Percentiles rank a stretch among this genome's conserved stretches.
Evolutionary conservation across 176 grass and related monocot species (phyloP).

Genomic region (Lolium rigidum): DNA sequence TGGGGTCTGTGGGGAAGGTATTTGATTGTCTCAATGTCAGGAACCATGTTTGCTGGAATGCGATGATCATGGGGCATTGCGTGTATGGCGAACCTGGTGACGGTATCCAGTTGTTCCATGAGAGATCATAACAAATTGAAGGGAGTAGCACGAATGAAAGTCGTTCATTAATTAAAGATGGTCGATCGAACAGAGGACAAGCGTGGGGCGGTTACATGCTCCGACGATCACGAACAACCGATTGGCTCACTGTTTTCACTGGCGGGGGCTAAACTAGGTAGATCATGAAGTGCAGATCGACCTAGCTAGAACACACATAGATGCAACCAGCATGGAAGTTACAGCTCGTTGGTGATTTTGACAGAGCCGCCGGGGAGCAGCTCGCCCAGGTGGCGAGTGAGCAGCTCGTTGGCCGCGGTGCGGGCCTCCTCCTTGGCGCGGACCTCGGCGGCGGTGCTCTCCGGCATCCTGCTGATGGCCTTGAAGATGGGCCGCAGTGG

Average conservation of each 20-base stretch:
- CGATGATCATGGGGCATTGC: conserved; percentile 69
- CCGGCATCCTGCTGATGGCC: background rate
- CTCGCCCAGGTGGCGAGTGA: background rate
- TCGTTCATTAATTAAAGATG: no score
- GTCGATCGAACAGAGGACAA: no score
- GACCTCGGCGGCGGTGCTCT: background rate
- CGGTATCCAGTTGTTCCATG: conserved; percentile 56
- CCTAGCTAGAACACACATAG: no score
- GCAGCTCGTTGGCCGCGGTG: background rate
- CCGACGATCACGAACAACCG: no score
- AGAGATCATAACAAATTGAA: background rate
- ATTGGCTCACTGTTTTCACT: no score
- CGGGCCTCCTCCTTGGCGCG: background rate
- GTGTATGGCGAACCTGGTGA: conserved; percentile 58
- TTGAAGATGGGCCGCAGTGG: background rate
- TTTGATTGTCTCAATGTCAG: conserved; percentile 48
- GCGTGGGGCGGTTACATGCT: no score
- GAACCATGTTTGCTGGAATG: conserved; percentile 68
- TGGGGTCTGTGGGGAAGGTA: conserved; percentile 42
- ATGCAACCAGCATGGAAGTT: background rate
- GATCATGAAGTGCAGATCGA: no score
- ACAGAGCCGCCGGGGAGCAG: background rate
- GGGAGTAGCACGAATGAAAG: no score
- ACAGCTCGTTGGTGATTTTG: background rate
- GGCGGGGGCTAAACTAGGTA: no score